phyloP scores from a whole-genome alignment of 345 rosid species.

The Gossypium herbaceum region DNA sequence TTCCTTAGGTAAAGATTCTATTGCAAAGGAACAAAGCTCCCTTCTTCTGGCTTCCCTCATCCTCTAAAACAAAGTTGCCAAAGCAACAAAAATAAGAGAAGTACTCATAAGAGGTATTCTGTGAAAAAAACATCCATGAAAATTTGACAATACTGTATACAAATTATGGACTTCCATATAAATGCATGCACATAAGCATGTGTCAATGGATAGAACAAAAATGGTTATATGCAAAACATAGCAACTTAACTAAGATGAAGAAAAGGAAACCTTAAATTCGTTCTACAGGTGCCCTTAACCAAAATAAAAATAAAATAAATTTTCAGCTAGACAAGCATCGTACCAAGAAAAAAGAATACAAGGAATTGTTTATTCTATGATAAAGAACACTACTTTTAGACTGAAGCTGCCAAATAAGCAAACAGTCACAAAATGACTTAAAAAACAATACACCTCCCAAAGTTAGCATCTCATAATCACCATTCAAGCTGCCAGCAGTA shows the following conservation, averaged over 20 bases:
- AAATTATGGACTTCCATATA: background rate
- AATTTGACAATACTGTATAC: too few species aligned
- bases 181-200: background rate
- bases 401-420: conserved; percentile 30
- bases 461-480: background rate
- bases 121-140: background rate
- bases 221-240: conserved; percentile 2
- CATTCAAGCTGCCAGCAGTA: background rate
- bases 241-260: conserved; percentile 42
- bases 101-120: conserved; percentile 9
- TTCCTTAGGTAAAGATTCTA: conserved; percentile 53
- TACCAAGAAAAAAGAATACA: too few species aligned
- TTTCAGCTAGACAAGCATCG: too few species aligned
- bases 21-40: conserved; percentile 71
- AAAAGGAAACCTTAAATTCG: conserved; percentile 33
- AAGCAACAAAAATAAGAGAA: conserved; percentile 19
- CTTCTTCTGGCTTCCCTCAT: conserved; percentile 40
- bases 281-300: background rate
- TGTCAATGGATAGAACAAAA: background rate
- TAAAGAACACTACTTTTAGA: conserved; percentile 24
- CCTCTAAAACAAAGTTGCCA: conserved; percentile 41
- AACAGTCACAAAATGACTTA: background rate
- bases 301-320: too few species aligned
- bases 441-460: background rate
- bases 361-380: too few species aligned